phyloP scores from a whole-genome alignment of 441 rosid genomes.

The Populus hybrid region DNA sequence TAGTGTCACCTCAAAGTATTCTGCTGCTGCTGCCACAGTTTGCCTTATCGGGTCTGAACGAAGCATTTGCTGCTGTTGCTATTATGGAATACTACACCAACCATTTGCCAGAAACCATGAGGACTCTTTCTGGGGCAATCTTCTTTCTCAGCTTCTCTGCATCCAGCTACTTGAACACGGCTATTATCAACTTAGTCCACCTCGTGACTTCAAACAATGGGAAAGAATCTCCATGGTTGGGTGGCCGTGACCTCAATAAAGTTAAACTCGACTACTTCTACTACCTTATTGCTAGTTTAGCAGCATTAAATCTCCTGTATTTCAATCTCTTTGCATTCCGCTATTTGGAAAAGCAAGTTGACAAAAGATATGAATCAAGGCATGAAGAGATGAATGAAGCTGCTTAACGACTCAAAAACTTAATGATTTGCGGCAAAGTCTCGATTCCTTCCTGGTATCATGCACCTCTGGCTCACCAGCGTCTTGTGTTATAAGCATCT shows the following conservation, averaged over 20 bases:
- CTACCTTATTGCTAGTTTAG: slow-evolving; percentile 34
- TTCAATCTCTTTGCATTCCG: slow-evolving; percentile 40
- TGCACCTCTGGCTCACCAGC: too few species aligned
- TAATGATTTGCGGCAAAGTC: neutral
- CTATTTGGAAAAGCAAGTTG: slow-evolving; percentile 7
- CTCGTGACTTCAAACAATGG: slow-evolving; percentile 19
- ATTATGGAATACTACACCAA: slow-evolving; percentile 55
- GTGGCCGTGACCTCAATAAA: slow-evolving; percentile 52
- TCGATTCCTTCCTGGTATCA: neutral
- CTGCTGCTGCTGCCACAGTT: slow-evolving; percentile 53
- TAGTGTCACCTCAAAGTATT: slow-evolving; percentile 40
- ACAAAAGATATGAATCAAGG: neutral
- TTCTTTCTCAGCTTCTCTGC: slow-evolving; percentile 50
- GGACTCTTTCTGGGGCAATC: slow-evolving; percentile 57
- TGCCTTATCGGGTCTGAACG: slow-evolving; percentile 45
- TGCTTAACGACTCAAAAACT: neutral
- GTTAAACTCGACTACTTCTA: slow-evolving; percentile 42
- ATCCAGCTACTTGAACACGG: slow-evolving; percentile 40
- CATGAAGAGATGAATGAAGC: neutral
- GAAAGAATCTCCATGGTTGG: slow-evolving; percentile 38
- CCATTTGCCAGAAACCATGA: slow-evolving; percentile 56
- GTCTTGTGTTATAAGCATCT: neutral
- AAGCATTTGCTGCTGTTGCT: slow-evolving; percentile 62
- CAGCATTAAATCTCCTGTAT: slow-evolving; percentile 35
- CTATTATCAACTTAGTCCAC: slow-evolving; percentile 38